Evolutionary conservation across 345 rosid species (phyloP).

Genomic region (Psidium guajava): DNA sequence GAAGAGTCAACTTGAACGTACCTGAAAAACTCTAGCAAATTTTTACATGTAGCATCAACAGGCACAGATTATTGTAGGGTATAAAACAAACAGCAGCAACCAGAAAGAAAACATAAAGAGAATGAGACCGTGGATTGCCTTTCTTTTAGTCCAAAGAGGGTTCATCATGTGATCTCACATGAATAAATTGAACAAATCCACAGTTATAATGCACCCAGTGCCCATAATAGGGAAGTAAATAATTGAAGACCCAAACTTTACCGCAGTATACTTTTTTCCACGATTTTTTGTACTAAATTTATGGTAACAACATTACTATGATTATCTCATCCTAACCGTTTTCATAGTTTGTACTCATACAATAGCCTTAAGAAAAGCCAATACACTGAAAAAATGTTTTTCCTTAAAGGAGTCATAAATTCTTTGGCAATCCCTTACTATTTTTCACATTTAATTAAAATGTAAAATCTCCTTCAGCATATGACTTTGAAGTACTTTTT

Average conservation of each 20-base stretch:
- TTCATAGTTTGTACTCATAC: not conserved
- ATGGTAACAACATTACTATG: not conserved
- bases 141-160: not conserved
- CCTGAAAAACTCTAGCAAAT: slow-evolving; percentile 15
- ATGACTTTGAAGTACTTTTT: not conserved
- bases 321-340: not conserved
- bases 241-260: not conserved
- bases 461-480: not conserved
- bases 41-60: slow-evolving; percentile 30
- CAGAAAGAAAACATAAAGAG: not conserved
- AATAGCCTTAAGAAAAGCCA: not conserved
- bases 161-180: not conserved
- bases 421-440: not conserved
- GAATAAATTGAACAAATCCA: not conserved
- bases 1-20: slow-evolving; percentile 52
- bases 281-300: not conserved
- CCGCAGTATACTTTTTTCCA: not conserved
- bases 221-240: not conserved
- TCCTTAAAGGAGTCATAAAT: not conserved
- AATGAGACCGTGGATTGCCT: not conserved
- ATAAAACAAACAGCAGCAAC: not conserved
- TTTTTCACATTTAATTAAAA: not conserved
- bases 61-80: not conserved
- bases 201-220: not conserved
- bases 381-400: not conserved